Base-by-base conservation (phyloP, 2,329 filamentous ascomycete genomes). In the Cytospora piceae region DNA sequence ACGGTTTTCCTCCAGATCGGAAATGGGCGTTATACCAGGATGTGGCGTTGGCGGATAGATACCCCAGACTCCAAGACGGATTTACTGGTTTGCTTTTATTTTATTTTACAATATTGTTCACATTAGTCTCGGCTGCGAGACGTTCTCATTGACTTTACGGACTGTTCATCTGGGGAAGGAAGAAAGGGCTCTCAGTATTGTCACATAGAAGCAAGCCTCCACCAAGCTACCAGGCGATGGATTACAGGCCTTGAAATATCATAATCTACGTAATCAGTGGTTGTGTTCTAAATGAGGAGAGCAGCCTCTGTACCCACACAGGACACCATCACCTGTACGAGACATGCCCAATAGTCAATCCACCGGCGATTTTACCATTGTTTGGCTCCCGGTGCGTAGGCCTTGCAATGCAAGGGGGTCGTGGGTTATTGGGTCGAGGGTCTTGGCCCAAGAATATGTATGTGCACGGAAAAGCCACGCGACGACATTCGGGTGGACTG, bases 31-130 rank as follows among this genome's bases (percentile, higher is more conserved):
- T 8, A 51, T 37, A 51, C 34, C 29, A 24, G 65, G 56, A 57
- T 37, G 54, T 8, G 61, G 65, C 65, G 65, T 66, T 64, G 51
- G 39, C n/a, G 42, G 56, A 57, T 31, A 57, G 56, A 59, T 64
- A 63, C 61, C 61, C 42, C 59, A 66, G 56, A 66, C 34, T 31
- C 52, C 31, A 61, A 46, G 64, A 52, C 64, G 55, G 49, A n/a
- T 51, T n/a, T 32, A 20, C 6, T 54, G 52, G 12, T 20, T 34
- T 63, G 53, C 24, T 51, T 57, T 57, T 24, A 49, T 37, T 14
- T 29, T 5, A 29, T 5, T 29, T 5, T 20, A 42, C 17, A 42
- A 42, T 20, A 7, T 42, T n/a, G n/a, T 42, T 42, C 4, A 49
- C 20, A 20, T 7, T 4, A 14, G 2, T 12, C n/a, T 49, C n/a